Evolutionary conservation across 257 asterid species (phyloP).

Genomic region (Capsicum rhomboideum): DNA sequence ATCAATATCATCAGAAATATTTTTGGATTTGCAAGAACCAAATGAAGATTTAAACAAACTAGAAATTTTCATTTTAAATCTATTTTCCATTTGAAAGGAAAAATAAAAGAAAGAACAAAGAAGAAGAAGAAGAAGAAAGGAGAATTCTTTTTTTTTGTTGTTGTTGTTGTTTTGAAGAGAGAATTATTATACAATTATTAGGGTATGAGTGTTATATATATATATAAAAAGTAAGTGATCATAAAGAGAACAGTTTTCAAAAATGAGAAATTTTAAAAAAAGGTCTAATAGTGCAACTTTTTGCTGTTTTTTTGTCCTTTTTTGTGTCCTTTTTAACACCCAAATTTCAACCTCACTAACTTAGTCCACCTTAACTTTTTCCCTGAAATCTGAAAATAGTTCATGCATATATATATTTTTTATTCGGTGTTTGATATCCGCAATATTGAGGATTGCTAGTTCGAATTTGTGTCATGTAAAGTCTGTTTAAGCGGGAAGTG

Average conservation of each 20-base stretch:
- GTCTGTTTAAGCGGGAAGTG: no score
- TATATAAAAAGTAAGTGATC: neutral
- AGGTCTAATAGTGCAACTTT: neutral
- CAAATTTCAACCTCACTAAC: neutral
- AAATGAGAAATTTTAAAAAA: neutral
- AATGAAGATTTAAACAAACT: conserved; percentile 39
- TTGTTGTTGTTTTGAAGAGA: neutral
- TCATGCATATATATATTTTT: neutral
- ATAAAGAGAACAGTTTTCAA: neutral
- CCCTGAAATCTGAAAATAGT: neutral
- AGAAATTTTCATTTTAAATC: conserved; percentile 27
- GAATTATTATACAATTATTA: conserved; percentile 4
- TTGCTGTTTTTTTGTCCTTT: conserved; percentile 4
- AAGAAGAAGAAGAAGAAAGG: neutral
- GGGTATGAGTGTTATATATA: neutral
- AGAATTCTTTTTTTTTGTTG: neutral
- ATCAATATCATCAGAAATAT: conserved; percentile 23
- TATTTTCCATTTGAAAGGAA: conserved; percentile 20
- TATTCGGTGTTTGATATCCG: no score
- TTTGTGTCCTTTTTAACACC: neutral
- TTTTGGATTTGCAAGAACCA: conserved; percentile 40
- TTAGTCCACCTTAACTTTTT: neutral
- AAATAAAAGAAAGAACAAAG: neutral
- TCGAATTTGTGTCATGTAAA: no score
- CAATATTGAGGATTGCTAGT: no score